Conservation (phyloP, 768 basidiomycete species). For the Ramaria rubella region DNA sequence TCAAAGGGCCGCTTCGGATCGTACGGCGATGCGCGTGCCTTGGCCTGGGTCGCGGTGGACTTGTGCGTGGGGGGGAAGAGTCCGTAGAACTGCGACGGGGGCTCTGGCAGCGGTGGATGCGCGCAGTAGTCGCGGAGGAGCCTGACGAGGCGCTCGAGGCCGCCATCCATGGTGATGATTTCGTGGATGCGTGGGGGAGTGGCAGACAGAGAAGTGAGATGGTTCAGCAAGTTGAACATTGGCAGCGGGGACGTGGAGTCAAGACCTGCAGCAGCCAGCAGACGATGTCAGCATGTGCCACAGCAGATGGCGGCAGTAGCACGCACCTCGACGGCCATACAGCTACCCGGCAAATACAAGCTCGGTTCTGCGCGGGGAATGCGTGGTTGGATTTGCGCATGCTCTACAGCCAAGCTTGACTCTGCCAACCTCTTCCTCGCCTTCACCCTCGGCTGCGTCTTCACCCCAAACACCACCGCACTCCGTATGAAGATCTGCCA, state of each 20-base stretch:
- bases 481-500: too few species aligned
- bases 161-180: slow-evolving; percentile 97
- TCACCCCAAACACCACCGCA: slow-evolving; percentile 46
- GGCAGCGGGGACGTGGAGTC: slow-evolving; percentile 55
- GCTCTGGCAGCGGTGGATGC: slow-evolving; percentile 75
- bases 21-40: slow-evolving; percentile 21
- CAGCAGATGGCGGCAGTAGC: neutral
- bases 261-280: too few species aligned
- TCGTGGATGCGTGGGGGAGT: slow-evolving; percentile 97
- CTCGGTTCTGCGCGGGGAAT: slow-evolving; percentile 91
- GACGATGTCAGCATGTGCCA: slow-evolving; percentile 11
- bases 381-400: slow-evolving; percentile 97
- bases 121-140: slow-evolving; percentile 86
- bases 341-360: slow-evolving; percentile 86
- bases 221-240: slow-evolving; percentile 89
- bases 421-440: slow-evolving; percentile 56
- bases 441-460: slow-evolving; percentile 66
- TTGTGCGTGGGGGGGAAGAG: slow-evolving; percentile 47
- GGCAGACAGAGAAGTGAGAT: slow-evolving; percentile 93
- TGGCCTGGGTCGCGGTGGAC: slow-evolving; percentile 59
- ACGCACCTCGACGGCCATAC: slow-evolving; percentile 88
- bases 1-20: slow-evolving; percentile 39
- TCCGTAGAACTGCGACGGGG: slow-evolving; percentile 69
- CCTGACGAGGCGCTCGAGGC: slow-evolving; percentile 91
- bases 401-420: slow-evolving; percentile 47